Conservation (phyloP, 768 basidiomycete genomes). For the Hygrophorus russula region DNA sequence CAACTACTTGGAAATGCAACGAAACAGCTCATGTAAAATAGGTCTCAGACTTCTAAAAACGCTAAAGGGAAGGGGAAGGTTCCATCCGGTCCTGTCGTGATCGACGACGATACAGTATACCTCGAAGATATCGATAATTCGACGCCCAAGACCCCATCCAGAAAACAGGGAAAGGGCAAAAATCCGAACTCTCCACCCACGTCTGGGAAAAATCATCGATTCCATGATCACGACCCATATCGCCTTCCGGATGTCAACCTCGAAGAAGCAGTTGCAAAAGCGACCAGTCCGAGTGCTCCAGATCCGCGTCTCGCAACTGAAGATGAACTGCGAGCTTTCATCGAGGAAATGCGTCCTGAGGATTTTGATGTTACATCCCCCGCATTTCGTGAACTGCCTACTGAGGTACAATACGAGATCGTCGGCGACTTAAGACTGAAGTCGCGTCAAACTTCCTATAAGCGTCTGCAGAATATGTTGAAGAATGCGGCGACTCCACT, state of each 20-base stretch:
- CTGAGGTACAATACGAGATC: slow-evolving; percentile 96
- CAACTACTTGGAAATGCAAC: slow-evolving; percentile 1
- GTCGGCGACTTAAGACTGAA: slow-evolving; percentile 91
- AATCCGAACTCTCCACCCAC: slow-evolving; percentile 26
- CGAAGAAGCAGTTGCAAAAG: slow-evolving; percentile 49
- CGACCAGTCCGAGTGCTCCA: slow-evolving; percentile 47
- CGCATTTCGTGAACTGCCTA: slow-evolving; percentile 85
- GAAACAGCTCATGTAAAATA: not conserved
- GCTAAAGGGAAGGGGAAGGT: slow-evolving; percentile 36
- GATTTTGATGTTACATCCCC: slow-evolving; percentile 89
- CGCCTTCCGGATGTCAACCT: slow-evolving; percentile 77
- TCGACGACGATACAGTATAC: slow-evolving; percentile 72
- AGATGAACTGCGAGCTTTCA: slow-evolving; percentile 85
- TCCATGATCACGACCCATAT: slow-evolving; percentile 84
- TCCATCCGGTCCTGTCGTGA: slow-evolving; percentile 32
- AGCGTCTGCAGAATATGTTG: slow-evolving; percentile 86
- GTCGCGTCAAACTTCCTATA: slow-evolving; percentile 89
- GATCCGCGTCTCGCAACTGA: slow-evolving; percentile 95
- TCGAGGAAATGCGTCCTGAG: slow-evolving; percentile 92
- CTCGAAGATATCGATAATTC: slow-evolving; percentile 72
- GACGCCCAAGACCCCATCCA: slow-evolving; percentile 40
- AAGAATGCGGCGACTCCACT: slow-evolving; percentile 66
- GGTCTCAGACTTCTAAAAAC: slow-evolving; percentile 13
- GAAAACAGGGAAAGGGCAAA: slow-evolving; percentile 19
- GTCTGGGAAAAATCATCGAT: slow-evolving; percentile 49